Evolutionary conservation across 2,329 filamentous ascomycete species (phyloP).

Genomic region (Exophiala aquamarina): DNA sequence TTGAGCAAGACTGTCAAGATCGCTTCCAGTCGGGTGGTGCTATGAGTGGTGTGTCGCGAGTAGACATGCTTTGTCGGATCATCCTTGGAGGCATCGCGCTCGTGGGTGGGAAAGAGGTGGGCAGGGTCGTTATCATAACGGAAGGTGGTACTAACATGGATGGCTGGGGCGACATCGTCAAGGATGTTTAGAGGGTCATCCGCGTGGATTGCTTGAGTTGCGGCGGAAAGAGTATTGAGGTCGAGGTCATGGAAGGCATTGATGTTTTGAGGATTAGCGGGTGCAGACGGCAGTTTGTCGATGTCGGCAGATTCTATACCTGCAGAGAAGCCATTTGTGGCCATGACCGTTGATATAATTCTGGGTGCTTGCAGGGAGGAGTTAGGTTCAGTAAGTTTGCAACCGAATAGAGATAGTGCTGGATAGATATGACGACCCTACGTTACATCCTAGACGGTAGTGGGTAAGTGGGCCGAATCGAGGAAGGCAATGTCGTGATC

Average conservation of each 20-base stretch:
- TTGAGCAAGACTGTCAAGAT: constrained; percentile 73
- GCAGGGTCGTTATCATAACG: constrained; percentile 74
- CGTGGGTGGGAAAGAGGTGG: constrained; percentile 53
- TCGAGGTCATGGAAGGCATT: constrained; percentile 9
- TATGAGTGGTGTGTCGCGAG: constrained; percentile 76
- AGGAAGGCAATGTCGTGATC: no score
- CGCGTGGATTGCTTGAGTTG: constrained; percentile 76
- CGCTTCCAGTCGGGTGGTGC: constrained; percentile 79
- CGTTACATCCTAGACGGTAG: no score
- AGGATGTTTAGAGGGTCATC: constrained; percentile 74
- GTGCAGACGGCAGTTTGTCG: constrained; percentile 3
- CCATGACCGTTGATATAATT: background rate
- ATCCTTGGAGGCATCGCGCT: constrained; percentile 42
- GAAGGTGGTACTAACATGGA: constrained; percentile 91
- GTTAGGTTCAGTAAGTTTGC: no score
- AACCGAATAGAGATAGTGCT: no score
- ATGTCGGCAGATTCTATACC: constrained; percentile 4
- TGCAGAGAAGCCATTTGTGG: constrained; percentile 7
- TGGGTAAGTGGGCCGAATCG: no score
- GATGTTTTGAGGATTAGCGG: constrained; percentile 4
- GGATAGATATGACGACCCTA: no score
- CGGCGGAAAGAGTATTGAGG: constrained; percentile 39
- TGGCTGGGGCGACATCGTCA: constrained; percentile 78
- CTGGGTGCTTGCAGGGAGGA: background rate
- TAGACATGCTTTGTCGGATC: constrained; percentile 65